These are phyloP conservation scores for Russula vinacea DNA, from an alignment of 768 basidiomycete genomes.

Conservation along the genomic window DNA sequence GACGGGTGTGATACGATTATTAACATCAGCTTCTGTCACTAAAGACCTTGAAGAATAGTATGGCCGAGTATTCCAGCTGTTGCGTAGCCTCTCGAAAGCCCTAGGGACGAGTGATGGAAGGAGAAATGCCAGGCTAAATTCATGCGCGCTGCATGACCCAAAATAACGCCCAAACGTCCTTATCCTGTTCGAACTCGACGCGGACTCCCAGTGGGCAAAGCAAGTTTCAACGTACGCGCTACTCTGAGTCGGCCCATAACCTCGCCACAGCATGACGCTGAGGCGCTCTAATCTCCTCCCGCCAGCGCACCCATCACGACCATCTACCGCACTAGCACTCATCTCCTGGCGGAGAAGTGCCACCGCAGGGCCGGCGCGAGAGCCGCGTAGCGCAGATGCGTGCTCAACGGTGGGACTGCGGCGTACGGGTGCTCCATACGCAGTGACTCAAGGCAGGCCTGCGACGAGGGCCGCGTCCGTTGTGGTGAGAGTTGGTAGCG, in stretches of 20 bases:
- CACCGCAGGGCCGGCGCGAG: conserved; percentile 47
- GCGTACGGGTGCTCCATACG: conserved; percentile 53
- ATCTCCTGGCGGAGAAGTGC: conserved; percentile 55
- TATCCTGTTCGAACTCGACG: conserved; percentile 51
- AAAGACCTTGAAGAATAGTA: too few species aligned
- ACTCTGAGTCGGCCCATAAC: conserved; percentile 48
- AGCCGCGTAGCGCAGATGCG: conserved; percentile 47
- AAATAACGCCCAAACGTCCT: conserved; percentile 44
- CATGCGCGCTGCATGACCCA: not conserved
- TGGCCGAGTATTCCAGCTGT: too few species aligned
- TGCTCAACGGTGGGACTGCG: conserved; percentile 32
- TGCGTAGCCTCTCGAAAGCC: too few species aligned
- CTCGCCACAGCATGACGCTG: conserved; percentile 54
- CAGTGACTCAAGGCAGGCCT: conserved; percentile 50
- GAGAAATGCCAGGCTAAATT: not conserved
- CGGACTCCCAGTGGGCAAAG: conserved; percentile 61
- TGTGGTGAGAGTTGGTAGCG: conserved; percentile 53
- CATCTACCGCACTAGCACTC: conserved; percentile 38
- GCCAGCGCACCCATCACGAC: conserved; percentile 34
- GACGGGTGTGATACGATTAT: too few species aligned
- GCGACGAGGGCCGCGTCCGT: conserved; percentile 44
- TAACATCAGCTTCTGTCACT: too few species aligned
- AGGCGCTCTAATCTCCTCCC: conserved; percentile 46
- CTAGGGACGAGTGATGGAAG: too few species aligned
- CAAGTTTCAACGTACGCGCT: conserved; percentile 55